Conservation (phyloP, 164 flowering plant genomes). For the Platanus orientalis region DNA sequence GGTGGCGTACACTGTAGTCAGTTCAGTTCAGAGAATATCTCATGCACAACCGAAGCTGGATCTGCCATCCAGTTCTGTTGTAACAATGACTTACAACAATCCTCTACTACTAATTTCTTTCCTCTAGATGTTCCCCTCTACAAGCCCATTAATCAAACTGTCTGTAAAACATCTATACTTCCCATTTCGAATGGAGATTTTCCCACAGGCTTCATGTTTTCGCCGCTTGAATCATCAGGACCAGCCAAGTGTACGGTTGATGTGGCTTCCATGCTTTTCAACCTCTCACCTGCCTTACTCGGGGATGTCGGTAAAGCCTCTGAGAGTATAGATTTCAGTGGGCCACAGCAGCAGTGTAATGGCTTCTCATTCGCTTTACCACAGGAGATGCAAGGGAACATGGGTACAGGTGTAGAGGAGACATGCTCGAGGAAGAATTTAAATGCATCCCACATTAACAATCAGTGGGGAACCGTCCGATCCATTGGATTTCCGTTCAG, state of each 20-base stretch:
- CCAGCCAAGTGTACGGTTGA: constrained; percentile 31
- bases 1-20: constrained; percentile 29
- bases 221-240: constrained; percentile 37
- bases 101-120: constrained; percentile 27
- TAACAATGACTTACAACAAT: constrained; percentile 32
- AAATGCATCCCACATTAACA: constrained; percentile 12
- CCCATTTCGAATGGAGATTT: constrained; percentile 33
- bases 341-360: constrained; percentile 34
- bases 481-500: constrained; percentile 57
- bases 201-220: constrained; percentile 33
- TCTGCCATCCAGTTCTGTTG: constrained; percentile 30
- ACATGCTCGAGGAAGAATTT: constrained; percentile 28
- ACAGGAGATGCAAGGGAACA: constrained; percentile 34
- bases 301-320: constrained; percentile 28
- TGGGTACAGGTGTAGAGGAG: constrained; percentile 28
- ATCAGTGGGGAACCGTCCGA: constrained; percentile 33
- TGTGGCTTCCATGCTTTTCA: constrained; percentile 39
- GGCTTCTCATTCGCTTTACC: constrained; percentile 33
- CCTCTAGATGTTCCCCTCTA: constrained; percentile 35
- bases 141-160: constrained; percentile 25
- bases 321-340: constrained; percentile 32
- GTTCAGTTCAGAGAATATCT: constrained; percentile 43
- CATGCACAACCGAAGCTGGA: constrained; percentile 44
- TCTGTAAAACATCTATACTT: constrained; percentile 26
- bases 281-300: constrained; percentile 27